Conservation (phyloP, 768 basidiomycete genomes). For the Auricularia auricula-judae region DNA sequence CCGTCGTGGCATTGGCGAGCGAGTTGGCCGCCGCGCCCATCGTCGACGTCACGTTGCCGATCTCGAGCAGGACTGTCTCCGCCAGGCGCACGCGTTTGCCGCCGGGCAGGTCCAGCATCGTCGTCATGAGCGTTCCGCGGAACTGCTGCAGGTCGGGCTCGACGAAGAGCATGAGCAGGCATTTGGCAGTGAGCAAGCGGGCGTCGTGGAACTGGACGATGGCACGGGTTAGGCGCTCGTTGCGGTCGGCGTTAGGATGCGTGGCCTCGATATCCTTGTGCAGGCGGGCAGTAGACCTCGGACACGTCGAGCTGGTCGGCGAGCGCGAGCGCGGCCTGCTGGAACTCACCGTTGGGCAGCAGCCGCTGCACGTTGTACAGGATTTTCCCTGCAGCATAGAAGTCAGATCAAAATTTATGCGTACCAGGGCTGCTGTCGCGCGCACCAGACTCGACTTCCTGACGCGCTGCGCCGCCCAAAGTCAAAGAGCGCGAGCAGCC, state of each 20-base stretch:
- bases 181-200: conserved; percentile 61
- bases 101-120: conserved; percentile 20
- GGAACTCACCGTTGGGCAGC: conserved; percentile 70
- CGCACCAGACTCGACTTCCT: conserved; percentile 57
- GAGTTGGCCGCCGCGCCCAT: conserved; percentile 45
- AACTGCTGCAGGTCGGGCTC: conserved; percentile 41
- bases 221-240: conserved; percentile 51
- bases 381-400: conserved; percentile 45
- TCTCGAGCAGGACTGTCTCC: conserved; percentile 44
- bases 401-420: background rate
- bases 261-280: conserved; percentile 51
- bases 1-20: conserved; percentile 47
- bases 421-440: conserved; percentile 2
- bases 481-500: conserved; percentile 53
- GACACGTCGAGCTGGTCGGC: conserved; percentile 74
- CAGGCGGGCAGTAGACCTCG: conserved; percentile 65
- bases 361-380: conserved; percentile 52
- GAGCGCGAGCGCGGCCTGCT: conserved; percentile 64
- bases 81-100: conserved; percentile 36
- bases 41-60: conserved; percentile 45
- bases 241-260: conserved; percentile 52
- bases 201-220: conserved; percentile 58
- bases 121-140: conserved; percentile 41
- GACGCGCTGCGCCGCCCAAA: conserved; percentile 52
- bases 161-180: conserved; percentile 57